These are phyloP conservation scores for Trebouxia sp. DNA, from an alignment of 139 green algal genomes.

Conservation along the genomic window DNA sequence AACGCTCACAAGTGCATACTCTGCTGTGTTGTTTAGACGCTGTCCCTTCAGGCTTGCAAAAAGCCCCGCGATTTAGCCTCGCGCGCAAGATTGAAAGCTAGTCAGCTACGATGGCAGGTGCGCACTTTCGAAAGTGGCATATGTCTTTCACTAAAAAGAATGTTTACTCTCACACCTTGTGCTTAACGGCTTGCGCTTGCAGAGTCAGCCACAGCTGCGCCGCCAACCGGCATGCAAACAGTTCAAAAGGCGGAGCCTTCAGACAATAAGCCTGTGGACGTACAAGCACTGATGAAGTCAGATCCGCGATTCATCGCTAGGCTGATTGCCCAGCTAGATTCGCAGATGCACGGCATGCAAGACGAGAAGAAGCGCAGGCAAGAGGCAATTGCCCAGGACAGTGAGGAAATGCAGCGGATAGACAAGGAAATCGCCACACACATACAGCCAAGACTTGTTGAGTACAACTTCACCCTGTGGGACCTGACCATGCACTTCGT, in stretches of 20 bases:
- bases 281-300: conserved; percentile 22
- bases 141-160: too few relatives aligned
- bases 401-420: conserved; percentile 1
- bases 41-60: too few relatives aligned
- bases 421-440: conserved; percentile 9
- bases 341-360: conserved; percentile 25
- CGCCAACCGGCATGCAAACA: not conserved
- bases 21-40: too few relatives aligned
- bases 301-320: conserved; percentile 23
- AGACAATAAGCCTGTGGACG: not conserved
- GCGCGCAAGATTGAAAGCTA: too few relatives aligned
- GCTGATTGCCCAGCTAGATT: conserved; percentile 23
- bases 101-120: too few relatives aligned
- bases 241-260: not conserved
- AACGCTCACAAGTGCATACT: too few relatives aligned
- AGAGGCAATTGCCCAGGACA: not conserved
- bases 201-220: not conserved
- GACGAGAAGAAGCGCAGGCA: conserved; percentile 9
- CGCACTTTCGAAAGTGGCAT: too few relatives aligned
- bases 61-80: too few relatives aligned
- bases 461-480: not conserved
- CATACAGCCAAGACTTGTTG: conserved; percentile 21
- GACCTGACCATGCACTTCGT: not conserved
- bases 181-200: too few relatives aligned
- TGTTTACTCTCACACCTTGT: too few relatives aligned